Evolutionary conservation across 768 basidiomycete species (phyloP), one percentile per base, ranked within the genome.

Genomic region (Phanerochaete sordida): DNA sequence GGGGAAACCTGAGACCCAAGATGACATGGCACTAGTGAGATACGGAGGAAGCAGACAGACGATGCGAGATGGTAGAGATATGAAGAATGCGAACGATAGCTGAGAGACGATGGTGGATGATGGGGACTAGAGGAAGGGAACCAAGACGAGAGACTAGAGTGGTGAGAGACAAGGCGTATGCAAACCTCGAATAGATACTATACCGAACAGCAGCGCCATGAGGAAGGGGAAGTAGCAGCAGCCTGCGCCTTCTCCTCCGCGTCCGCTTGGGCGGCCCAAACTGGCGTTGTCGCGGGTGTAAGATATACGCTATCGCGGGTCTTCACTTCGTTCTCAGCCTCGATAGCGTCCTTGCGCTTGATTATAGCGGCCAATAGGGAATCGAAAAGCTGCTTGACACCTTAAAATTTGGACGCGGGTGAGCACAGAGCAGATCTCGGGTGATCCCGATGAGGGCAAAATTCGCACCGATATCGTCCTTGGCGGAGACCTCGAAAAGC

Each of bases 401-500:
- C 94, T 95, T 55, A 11, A 39, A 3, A 19, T 46, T 31, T 21
- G 53, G 54, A 56, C 55, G 54, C 31, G 44, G 30, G 57, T 62
- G 16, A 57, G 53, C 35, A 62, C 28, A 21, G 21, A 27, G 48
- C 30, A 52, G n/a, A 61, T 47, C 50, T 4, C 0, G 33, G 28
- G 2, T 46, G 19, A 23, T 11, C 60, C 55, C n/a, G 33, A 61
- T 54, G n/a, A 30, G 52, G 48, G 11, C 43, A 33, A 50, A 31
- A 31, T 12, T 76, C 84, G 63, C 62, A 94, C 93, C 94, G 31
- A 75, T 68, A 68, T 91, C 89, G 66, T 95, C 93, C 74, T 95
- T 95, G 56, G 95, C 90, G 46, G 92, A 95, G 21, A 96, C 92
- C 70, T 96, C 92, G 64, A 91, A 92, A 19, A 95, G 80, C 68